Evolutionary conservation across 371 early-diverging fungal species (phyloP), one percentile per base, ranked within the genome.

Genomic region (Syncephalastrum monosporum): DNA sequence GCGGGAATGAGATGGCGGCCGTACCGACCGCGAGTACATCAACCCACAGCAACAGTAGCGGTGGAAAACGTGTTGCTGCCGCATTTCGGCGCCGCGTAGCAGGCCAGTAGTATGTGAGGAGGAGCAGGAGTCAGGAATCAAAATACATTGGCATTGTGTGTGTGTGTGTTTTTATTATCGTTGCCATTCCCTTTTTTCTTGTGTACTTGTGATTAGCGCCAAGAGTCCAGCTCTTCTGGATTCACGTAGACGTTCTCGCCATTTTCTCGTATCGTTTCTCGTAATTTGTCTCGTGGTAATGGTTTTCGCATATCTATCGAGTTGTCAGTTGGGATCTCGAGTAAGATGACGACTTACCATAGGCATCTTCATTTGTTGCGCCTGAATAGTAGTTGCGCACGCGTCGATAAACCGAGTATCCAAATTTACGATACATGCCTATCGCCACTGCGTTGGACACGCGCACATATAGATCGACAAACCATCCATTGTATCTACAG

Each of bases 401-500:
- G 33, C 87, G 81, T 46, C 99, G 71, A 75, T 97, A 99, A 21
- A 95, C 88, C 0, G 85, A 82, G 72, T 99, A 99, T 10, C 98
- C 99, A 55, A 97, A 82, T 63, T 84, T 87, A 53, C 91, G 87
- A 68, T 99, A 99, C 94, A 99, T 98, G 33, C 77, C 75, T 21
- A 99, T 90, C 0, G 99, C 99, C n/a, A 91, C 89, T 19, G 79
- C 69, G 72, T 99, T 99, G 15, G 94, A 92, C n/a, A 77, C 80
- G 21, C 99, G 82, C 3, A 99, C 99, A 77, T 98, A 99, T 43
- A 99, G 77, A 79, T 99, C 98, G 8, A 96, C 95, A 83, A 98
- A 99, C 71, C 94, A 95, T 17, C 95, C 91, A 68, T 94, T 80
- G 66, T 98, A 63, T 42, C 64, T 63, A 58, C 25, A 25, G 7